phyloP scores from a whole-genome alignment of 2,329 filamentous ascomycete genomes.

The Pseudogymnoascus verrucosus region DNA sequence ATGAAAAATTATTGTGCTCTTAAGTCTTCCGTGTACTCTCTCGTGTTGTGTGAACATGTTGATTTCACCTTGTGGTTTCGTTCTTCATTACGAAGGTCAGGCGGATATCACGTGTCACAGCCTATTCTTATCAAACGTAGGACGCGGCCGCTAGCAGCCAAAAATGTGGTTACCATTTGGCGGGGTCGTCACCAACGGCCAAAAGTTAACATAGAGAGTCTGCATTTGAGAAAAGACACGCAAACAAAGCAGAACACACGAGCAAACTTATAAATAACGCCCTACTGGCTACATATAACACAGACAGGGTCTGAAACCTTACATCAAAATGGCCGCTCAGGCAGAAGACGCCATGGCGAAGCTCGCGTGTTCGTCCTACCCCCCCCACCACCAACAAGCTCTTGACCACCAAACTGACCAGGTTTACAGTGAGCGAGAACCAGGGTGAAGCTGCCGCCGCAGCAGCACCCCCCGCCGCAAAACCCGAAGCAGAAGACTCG shows the following conservation, averaged over 20 bases:
- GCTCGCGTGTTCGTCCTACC: constrained; percentile 1
- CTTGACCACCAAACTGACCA: neutral
- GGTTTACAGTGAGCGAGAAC: neutral
- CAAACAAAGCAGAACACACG: neutral
- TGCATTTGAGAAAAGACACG: neutral
- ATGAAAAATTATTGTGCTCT: neutral
- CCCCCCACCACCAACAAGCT: neutral
- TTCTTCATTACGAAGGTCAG: neutral
- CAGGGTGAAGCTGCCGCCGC: neutral
- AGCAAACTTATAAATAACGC: neutral
- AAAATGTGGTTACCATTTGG: neutral
- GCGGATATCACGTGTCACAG: neutral
- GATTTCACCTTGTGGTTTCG: neutral
- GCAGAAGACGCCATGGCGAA: constrained; percentile 5
- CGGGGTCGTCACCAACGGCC: neutral
- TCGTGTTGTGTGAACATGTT: neutral
- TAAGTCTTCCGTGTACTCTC: neutral
- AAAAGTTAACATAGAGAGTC: neutral
- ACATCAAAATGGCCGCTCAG: constrained; percentile 3
- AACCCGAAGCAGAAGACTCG: constrained; percentile 36
- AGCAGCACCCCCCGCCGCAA: neutral
- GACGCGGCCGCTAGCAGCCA: neutral
- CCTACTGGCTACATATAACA: neutral
- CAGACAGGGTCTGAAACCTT: neutral
- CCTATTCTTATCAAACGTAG: neutral